Evolutionary conservation across 164 flowering plant genomes (phyloP), one percentile per base, ranked within the genome.

Genomic region (Macadamia tetraphylla): DNA sequence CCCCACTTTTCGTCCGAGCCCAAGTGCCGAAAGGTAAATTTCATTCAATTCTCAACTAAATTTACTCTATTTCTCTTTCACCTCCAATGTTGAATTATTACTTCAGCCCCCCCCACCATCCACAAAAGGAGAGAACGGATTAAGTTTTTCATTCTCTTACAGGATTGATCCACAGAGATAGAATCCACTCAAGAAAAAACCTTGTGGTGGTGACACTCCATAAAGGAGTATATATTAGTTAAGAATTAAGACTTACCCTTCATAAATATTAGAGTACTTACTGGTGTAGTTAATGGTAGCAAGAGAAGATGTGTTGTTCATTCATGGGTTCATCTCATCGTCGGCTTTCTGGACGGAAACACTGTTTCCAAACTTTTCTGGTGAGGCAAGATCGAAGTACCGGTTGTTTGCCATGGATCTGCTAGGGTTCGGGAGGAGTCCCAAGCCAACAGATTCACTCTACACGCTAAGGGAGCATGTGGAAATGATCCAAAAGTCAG

Each of bases 261-360:
- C 23, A 23, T 23, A 23, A 23, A 23, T 23, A 23, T 23, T 23
- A 23, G 23, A 23, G 23, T 23, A 23, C 23, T 23, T 23, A 23
- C 23, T 23, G 23, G 23, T 23, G 23, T 23, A 23, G 23, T 23
- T 23, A 23, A 35, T 35, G 40, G 40, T n/a, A 76, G 83, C 82
- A 18, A 53, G 49, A 63, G 98, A 92, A 70, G 85, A 87, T 64
- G 98, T 94, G 61, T n/a, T 94, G 49, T 94, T 94, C 82, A 91
- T 94, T 17, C 98, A 94, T 64, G 98, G 98, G 0, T 94, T 94
- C 78, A 88, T 94, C 6, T 94, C 98, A 6, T 88, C 97, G 0
- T 94, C 98, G 0, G 79, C 79, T 15, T 91, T 94, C 64, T 94
- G 98, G 98, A 87, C 96, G 0, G 98, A 94, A 61, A 94, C 98